Evolutionary conservation across 148 eudicot species (phyloP).

Genomic region (Selenicereus undatus): DNA sequence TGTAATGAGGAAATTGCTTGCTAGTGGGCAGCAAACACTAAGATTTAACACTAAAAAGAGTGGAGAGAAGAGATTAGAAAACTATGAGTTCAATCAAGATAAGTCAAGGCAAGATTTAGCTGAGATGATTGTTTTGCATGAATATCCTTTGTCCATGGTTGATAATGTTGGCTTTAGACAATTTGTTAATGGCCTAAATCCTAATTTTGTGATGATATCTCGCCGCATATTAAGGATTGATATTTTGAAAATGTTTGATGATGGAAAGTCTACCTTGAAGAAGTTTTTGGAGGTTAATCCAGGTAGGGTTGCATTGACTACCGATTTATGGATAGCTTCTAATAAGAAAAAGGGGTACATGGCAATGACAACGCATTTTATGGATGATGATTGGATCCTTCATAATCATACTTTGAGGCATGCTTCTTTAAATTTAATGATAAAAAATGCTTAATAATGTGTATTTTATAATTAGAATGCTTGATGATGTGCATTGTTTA

Average conservation of each 20-base stretch:
- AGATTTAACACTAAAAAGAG: background rate
- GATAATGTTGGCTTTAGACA: background rate
- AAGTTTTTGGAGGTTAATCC: background rate
- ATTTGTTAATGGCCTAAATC: background rate
- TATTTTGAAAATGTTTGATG: background rate
- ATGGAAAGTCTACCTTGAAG: background rate
- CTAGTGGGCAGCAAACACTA: background rate
- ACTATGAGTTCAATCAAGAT: too few relatives aligned
- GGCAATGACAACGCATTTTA: background rate
- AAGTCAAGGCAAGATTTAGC: background rate
- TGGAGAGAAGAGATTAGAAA: background rate
- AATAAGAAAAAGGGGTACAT: too few relatives aligned
- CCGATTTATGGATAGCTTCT: background rate
- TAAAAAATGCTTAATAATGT: too few relatives aligned
- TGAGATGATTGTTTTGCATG: background rate
- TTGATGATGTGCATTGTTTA: too few relatives aligned
- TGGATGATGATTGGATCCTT: background rate
- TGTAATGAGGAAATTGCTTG: background rate
- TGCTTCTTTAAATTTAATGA: too few relatives aligned
- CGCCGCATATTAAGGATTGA: background rate
- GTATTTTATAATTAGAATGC: too few relatives aligned
- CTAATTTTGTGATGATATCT: background rate
- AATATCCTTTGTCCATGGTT: background rate
- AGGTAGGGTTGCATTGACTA: background rate
- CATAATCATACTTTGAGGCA: background rate